Base-by-base conservation (phyloP, 2,329 filamentous ascomycete species). In the Rugonectria rugulosa region DNA sequence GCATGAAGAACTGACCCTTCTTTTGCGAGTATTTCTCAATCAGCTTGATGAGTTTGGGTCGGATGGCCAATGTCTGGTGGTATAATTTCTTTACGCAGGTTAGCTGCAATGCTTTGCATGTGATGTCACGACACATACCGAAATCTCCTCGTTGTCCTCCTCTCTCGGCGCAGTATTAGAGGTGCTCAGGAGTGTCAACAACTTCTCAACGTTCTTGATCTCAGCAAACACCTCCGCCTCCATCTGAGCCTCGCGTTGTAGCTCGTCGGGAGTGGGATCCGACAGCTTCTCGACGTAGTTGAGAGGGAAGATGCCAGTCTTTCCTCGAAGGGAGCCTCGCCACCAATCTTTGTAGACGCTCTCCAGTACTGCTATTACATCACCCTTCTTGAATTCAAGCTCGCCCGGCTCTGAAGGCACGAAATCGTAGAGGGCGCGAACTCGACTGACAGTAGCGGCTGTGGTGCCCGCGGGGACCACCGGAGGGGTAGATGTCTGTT, bases 271-370 rank as follows among this genome's bases (percentile, higher is more conserved):
- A 0, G 95, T 98, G 5, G 95, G 95, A 70, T 99, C 95, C 51
- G 93, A 88, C 61, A 99, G 80, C 75, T 99, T 99, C 78, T 99
- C 95, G 14, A 99, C 95, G 70, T 99, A 99, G 77, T 99, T 99
- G 62, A 99, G 83, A 6, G 95, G 95, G 75, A 99, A 99, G 62
- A 99, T 99, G 66, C 95, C 95, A 6, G 92, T 97, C 74, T 97
- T 92, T 17, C 95, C 95, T 70, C 93, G 88, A 56, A 99, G 79
- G 36, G 93, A 96, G 2, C 95, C 95, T 67, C 96, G 94, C 95
- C 95, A 99, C 95, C 95, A 99, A 74, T 99, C 95, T 75, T 98
- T 99, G 79, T 96, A 99, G 2, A 98, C 95, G 2, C 93, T 97
- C 75, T 98, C 95, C 34, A 99, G 81, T 14, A 99, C 95, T 1